Base-by-base conservation (phyloP, 805 yeast genomes). In the Yueomyces sinensis region DNA sequence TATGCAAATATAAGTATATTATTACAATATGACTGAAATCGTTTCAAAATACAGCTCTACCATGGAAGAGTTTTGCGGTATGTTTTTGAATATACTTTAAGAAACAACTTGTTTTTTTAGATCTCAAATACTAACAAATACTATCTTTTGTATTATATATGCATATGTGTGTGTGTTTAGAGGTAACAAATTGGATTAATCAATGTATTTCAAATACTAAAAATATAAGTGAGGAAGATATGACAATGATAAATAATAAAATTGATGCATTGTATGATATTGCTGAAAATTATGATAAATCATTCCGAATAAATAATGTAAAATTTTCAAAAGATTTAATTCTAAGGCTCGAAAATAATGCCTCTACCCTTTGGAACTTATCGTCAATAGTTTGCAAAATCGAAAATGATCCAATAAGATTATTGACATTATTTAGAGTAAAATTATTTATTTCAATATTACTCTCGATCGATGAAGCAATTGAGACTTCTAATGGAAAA, bases 351-450 rank as follows among this genome's bases (percentile, higher is more conserved):
- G 63, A 59, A 20, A 40, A 46, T 25, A 38, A 50, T 7, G 54
- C 61, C 1, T 51, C 62, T 13, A 49, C 43, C 13, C 35, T 62
- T 9, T 65, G 70, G 70, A 65, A 65, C 38, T 33, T 52, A 1
- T 38, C 56, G 1, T 39, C 59, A 1, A 34, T 62, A 13, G 37
- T 54, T 4, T 38, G 47, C 35, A 59, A 50, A 31, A 33, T 46
- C 1, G 47, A 44, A 31, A 33, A 29, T n/a, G 20, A 39, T n/a
- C 11, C 9, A 0, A 35, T 39, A 6, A 32, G 32, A 0, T 31
- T 42, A 17, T 33, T 38, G 16, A 24, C 29, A 0, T 32, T 46
- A 2, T 41, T 46, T 23, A 24, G 40, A 15, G 41, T 51, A 11
- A 58, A 52, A 32, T 40, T 54, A 22, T 61, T 60, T 42, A 44